A percentile compares a stretch with the other conserved stretches of the same genome.
These are phyloP conservation scores for Talaromyces funiculosus DNA, from an alignment of 2,329 filamentous ascomycete species.

Conservation along the genomic window DNA sequence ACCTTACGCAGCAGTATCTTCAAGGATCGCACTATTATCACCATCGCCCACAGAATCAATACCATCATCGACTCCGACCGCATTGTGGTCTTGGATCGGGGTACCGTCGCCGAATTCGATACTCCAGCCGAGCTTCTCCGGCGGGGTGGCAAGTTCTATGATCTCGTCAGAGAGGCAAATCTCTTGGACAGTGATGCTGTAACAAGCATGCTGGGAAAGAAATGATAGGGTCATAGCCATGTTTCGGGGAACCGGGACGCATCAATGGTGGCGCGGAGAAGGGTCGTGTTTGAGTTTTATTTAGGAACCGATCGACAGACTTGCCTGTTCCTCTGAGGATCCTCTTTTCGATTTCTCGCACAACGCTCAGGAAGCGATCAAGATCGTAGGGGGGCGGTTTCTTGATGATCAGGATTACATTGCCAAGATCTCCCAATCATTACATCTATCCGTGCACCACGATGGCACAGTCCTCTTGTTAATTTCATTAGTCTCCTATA, in stretches of 20 bases:
- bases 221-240: conserved; percentile 9
- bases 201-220: conserved; percentile 15
- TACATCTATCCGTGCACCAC: not conserved
- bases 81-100: conserved; percentile 88
- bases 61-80: conserved; percentile 86
- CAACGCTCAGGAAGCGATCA: not conserved
- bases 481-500: not conserved
- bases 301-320: not conserved
- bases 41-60: conserved; percentile 96
- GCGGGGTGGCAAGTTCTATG: conserved; percentile 74
- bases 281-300: not conserved
- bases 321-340: not conserved
- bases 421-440: not conserved
- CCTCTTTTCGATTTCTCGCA: not conserved
- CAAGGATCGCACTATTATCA: conserved; percentile 91
- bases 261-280: not conserved
- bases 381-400: not conserved
- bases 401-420: not conserved
- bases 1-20: conserved; percentile 65
- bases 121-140: conserved; percentile 72
- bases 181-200: conserved; percentile 51
- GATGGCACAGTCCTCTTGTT: not conserved
- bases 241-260: conserved; percentile 1
- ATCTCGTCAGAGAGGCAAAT: conserved; percentile 85
- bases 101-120: conserved; percentile 87